Percentiles rank a stretch among this genome's conserved stretches.
phyloP scores from a whole-genome alignment of 352 stramenopile genomes.

The Pythium sukuiense region DNA sequence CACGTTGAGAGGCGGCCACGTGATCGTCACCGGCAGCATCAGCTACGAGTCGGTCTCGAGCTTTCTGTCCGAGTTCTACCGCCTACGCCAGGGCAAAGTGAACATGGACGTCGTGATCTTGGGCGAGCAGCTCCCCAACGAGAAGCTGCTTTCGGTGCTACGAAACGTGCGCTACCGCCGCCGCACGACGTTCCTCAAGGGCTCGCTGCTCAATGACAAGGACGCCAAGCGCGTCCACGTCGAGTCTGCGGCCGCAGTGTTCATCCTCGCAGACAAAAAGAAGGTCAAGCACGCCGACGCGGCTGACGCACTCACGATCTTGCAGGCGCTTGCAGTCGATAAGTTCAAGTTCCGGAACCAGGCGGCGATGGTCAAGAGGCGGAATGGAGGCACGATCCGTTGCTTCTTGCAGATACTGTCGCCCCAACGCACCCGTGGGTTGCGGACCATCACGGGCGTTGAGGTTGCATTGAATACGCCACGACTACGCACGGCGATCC shows the following conservation, averaged over 20 bases:
- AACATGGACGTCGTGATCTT: conserved; percentile 69
- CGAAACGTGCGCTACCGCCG: conserved; percentile 45
- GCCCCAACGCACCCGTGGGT: conserved; percentile 36
- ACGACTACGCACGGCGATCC: conserved; percentile 43
- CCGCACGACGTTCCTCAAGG: conserved; percentile 56
- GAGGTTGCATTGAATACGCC: conserved; percentile 54
- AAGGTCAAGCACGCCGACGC: conserved; percentile 39
- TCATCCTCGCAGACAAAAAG: conserved; percentile 56
- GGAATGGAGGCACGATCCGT: conserved; percentile 24
- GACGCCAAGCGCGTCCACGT: conserved; percentile 50
- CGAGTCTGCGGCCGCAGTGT: conserved; percentile 47
- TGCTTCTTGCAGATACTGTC: conserved; percentile 63
- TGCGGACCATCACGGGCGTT: conserved; percentile 53
- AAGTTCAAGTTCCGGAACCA: conserved; percentile 46
- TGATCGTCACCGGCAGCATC: conserved; percentile 51
- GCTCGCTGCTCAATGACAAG: conserved; percentile 49
- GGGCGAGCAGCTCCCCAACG: conserved; percentile 33
- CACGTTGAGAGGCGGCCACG: conserved; percentile 46
- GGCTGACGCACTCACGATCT: conserved; percentile 48
- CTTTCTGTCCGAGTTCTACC: conserved; percentile 68
- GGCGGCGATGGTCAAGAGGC: conserved; percentile 22
- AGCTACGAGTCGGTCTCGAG: conserved; percentile 44
- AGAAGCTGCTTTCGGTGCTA: conserved; percentile 40
- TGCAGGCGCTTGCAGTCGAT: conserved; percentile 55
- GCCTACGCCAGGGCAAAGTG: conserved; percentile 46